Conservation (phyloP, 805 yeast species). For the Ogataea allantospora region DNA sequence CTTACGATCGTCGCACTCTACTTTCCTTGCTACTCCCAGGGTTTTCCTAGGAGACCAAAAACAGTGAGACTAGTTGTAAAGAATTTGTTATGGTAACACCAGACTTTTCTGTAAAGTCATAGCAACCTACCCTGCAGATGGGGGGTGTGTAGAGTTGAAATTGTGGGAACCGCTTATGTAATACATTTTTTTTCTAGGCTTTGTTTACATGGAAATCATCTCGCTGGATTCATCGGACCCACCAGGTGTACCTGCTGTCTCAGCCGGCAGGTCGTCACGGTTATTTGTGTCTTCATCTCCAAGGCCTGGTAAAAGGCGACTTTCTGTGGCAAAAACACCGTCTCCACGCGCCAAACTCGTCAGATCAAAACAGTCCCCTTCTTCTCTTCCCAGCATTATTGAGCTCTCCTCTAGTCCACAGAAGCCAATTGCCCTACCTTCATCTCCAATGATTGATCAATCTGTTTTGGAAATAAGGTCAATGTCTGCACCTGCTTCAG, state of each 20-base stretch:
- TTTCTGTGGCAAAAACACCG: slow-evolving; percentile 2
- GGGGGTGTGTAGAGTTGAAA: too few relatives aligned
- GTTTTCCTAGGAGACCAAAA: too few relatives aligned
- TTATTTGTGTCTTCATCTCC: slow-evolving; percentile 9
- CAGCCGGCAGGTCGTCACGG: neutral
- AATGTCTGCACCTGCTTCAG: slow-evolving; percentile 3
- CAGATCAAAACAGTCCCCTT: slow-evolving; percentile 5
- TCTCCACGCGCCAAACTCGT: slow-evolving; percentile 5
- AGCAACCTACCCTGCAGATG: too few relatives aligned
- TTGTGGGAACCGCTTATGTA: neutral
- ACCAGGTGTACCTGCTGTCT: neutral
- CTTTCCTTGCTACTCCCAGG: neutral
- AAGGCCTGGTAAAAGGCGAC: slow-evolving; percentile 1
- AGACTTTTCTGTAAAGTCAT: too few relatives aligned
- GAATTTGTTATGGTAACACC: too few relatives aligned
- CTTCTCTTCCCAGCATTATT: slow-evolving; percentile 11
- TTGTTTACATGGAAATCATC: slow-evolving; percentile 9
- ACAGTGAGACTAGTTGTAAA: too few relatives aligned
- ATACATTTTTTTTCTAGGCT: neutral
- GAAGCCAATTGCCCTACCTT: slow-evolving; percentile 4
- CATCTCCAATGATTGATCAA: slow-evolving; percentile 7
- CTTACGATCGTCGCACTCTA: neutral
- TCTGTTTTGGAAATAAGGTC: slow-evolving; percentile 7
- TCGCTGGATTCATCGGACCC: slow-evolving; percentile 9
- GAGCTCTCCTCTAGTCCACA: slow-evolving; percentile 6